These are phyloP conservation scores for Populus hybrid DNA, from an alignment of 441 rosid genomes.

Conservation along the genomic window DNA sequence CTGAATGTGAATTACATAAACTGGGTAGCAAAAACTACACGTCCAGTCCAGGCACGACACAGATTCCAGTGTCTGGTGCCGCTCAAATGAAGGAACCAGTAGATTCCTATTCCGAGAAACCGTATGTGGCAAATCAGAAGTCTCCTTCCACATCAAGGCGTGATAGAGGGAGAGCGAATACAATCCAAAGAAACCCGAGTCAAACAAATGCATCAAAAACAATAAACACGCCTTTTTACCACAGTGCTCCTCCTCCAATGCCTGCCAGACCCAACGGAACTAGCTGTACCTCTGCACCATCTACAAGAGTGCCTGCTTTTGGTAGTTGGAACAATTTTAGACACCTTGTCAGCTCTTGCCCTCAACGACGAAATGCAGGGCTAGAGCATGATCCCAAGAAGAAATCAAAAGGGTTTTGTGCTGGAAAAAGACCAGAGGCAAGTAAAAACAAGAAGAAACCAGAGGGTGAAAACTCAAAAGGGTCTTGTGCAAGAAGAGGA, in stretches of 20 bases:
- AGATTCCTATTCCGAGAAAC: constrained; percentile 1
- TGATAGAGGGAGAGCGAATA: constrained; percentile 47
- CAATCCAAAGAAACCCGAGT: constrained; percentile 49
- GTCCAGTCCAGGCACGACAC: constrained; percentile 22
- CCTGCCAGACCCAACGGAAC: constrained; percentile 39
- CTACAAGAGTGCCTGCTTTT: constrained; percentile 40
- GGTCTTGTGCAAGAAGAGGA: too few relatives aligned
- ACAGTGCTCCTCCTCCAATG: constrained; percentile 42
- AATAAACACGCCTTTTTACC: constrained; percentile 2
- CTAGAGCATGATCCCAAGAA: constrained; percentile 24
- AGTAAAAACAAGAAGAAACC: neutral
- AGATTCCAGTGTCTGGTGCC: constrained; percentile 31
- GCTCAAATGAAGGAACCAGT: constrained; percentile 30
- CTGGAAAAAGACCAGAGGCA: neutral
- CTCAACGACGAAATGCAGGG: constrained; percentile 36
- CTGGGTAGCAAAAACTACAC: constrained; percentile 26
- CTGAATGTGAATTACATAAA: constrained; percentile 39
- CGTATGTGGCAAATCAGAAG: neutral
- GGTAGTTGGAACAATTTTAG: constrained; percentile 47
- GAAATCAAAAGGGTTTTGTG: neutral
- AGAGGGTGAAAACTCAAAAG: neutral
- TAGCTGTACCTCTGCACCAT: constrained; percentile 36
- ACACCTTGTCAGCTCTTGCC: constrained; percentile 27
- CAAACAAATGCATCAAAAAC: neutral
- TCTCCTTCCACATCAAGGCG: neutral